phyloP scores from a whole-genome alignment of 257 asterid species.

The Plantago ovata region DNA sequence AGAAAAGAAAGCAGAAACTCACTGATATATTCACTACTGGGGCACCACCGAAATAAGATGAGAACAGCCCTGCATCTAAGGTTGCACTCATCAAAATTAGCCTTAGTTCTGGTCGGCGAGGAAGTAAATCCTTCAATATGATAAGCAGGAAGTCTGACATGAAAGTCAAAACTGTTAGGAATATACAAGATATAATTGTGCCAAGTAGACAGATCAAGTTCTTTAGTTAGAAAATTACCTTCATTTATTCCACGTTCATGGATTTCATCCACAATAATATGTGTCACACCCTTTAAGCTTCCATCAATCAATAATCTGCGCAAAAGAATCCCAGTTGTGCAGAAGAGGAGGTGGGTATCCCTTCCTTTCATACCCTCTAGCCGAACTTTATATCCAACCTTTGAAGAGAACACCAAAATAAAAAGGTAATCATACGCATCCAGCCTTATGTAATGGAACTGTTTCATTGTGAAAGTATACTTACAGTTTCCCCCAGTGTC shows the following conservation, averaged over 20 bases:
- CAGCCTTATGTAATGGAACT: slow-evolving; percentile 3
- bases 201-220: slow-evolving; percentile 3
- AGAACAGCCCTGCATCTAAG: slow-evolving; percentile 83
- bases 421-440: slow-evolving; percentile 8
- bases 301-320: slow-evolving; percentile 80
- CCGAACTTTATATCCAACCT: slow-evolving; percentile 97
- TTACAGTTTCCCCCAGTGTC: slow-evolving; percentile 85
- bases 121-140: slow-evolving; percentile 85
- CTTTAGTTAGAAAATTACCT: slow-evolving; percentile 44
- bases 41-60: slow-evolving; percentile 80
- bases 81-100: slow-evolving; percentile 98
- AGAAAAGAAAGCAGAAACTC: slow-evolving; percentile 27
- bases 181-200: slow-evolving; percentile 6
- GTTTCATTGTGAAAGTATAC: slow-evolving; percentile 22
- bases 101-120: slow-evolving; percentile 87
- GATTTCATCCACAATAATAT: slow-evolving; percentile 90
- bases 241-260: slow-evolving; percentile 99
- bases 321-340: slow-evolving; percentile 94
- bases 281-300: slow-evolving; percentile 83
- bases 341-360: slow-evolving; percentile 93
- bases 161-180: slow-evolving; percentile 30
- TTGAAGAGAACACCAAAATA: slow-evolving; percentile 24
- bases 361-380: slow-evolving; percentile 93
- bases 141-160: slow-evolving; percentile 86
- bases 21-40: slow-evolving; percentile 77